Percentiles rank a stretch among this genome's conserved stretches.
Evolutionary conservation across 176 grass and related monocot genomes (phyloP).

Genomic region (Oryza glumipatula): DNA sequence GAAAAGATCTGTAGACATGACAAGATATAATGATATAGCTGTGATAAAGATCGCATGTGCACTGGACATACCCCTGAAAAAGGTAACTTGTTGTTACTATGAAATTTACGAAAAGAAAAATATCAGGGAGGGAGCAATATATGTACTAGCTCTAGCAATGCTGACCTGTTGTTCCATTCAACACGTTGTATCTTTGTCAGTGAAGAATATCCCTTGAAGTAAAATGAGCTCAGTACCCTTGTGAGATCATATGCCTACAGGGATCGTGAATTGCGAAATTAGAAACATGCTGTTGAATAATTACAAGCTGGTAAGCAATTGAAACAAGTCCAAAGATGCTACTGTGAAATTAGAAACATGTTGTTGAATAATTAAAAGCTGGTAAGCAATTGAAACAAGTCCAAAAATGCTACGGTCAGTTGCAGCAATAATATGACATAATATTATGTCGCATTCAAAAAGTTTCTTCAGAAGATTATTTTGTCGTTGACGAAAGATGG

Average conservation of each 20-base stretch:
- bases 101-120: constrained; percentile 26
- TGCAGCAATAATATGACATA: background rate
- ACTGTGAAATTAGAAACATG: constrained; percentile 27
- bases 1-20: constrained; percentile 82
- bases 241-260: constrained; percentile 81
- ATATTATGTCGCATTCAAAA: background rate
- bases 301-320: constrained; percentile 21
- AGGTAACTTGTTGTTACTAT: constrained; percentile 43
- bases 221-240: constrained; percentile 69
- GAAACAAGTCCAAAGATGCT: background rate
- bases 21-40: constrained; percentile 73
- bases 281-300: constrained; percentile 23
- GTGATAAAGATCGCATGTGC: constrained; percentile 90
- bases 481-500: background rate
- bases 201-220: constrained; percentile 80
- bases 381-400: constrained; percentile 3
- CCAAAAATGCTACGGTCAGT: constrained; percentile 25
- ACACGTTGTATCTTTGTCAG: constrained; percentile 82
- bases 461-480: constrained; percentile 18
- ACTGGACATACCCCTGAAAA: constrained; percentile 94
- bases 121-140: background rate
- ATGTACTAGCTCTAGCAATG: constrained; percentile 39
- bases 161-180: constrained; percentile 98
- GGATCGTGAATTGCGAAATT: constrained; percentile 18
- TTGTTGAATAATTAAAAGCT: constrained; percentile 13